Base-by-base conservation (phyloP, 176 grass and related monocot genomes). In the Oropetium thomaeum region DNA sequence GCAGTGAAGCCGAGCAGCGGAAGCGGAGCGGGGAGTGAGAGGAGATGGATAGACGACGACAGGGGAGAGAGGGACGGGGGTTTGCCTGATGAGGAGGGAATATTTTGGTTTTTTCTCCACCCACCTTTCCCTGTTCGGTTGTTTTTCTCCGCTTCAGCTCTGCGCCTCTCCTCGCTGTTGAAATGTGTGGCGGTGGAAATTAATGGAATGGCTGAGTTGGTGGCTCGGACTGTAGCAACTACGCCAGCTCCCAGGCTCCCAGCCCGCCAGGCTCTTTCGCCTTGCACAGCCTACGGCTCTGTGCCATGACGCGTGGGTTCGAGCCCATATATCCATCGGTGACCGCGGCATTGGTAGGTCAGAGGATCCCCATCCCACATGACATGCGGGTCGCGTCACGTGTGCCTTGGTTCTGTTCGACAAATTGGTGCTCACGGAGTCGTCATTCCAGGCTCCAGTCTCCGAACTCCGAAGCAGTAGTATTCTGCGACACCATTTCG, bases 201-300 rank as follows among this genome's bases (percentile, higher is more conserved):
- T 75, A 62, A 77, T 69, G 32, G 65, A 55, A 48, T 75, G 69
- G 43, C 42, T 38, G 61, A 28, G 60, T 79, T 43, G 61, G 75
- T 74, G 69, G 15, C 26, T 41, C 78, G 74, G 74, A 79, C 69
- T 35, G 15, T 73, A 33, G 86, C 69, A 60, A 58, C 52, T 35
- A 73, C 74, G 60, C 59, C 67, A 73, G 67, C 74, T 73, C 27
- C 52, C n/a, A n/a, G n/a, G n/a, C n/a, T n/a, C 41, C 61, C 19
- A 48, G 49, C 45, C 66, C 25, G 62, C 30, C 37, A 62, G 71
- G 66, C 42, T 33, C 60, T 47, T 57, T 57, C 20, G 31, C 59
- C 67, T 72, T 73, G 85, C 85, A 7, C 72, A 53, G 67, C n/a
- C n/a, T n/a, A n/a, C n/a, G n/a, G n/a, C n/a, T 67, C 35, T 49